phyloP scores from a whole-genome alignment of 2,329 filamentous ascomycete species.

The Clathrospora elynae region DNA sequence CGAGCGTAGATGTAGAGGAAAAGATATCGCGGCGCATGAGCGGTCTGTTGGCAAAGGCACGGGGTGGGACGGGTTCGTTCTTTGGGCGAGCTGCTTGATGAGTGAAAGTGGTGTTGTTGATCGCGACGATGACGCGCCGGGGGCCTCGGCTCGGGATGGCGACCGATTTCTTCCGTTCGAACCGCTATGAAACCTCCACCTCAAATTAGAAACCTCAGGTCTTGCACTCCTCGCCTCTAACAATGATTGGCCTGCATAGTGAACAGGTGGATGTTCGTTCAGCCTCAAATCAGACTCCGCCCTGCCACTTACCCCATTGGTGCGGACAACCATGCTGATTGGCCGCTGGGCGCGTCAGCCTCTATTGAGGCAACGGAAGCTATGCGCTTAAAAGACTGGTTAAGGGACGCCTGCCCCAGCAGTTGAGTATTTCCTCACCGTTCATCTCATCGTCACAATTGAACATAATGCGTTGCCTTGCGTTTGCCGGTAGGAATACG shows the following conservation, averaged over 20 bases:
- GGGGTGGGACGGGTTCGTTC: slow-evolving; percentile 18
- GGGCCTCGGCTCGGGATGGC: not conserved
- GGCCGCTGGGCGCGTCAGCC: slow-evolving; percentile 10
- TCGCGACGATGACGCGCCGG: slow-evolving; percentile 2
- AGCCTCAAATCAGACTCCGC: slow-evolving; percentile 1
- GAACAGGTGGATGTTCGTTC: not conserved
- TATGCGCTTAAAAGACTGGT: too few species aligned
- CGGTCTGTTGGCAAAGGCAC: slow-evolving; percentile 15
- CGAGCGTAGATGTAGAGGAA: slow-evolving; percentile 10
- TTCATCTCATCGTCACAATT: not conserved
- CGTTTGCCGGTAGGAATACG: slow-evolving; percentile 7
- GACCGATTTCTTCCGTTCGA: too few species aligned
- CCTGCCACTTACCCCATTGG: slow-evolving; percentile 6
- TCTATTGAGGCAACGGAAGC: slow-evolving; percentile 4
- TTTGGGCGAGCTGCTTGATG: slow-evolving; percentile 5
- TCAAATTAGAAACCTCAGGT: slow-evolving; percentile 2
- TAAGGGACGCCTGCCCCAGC: too few species aligned
- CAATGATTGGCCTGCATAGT: not conserved
- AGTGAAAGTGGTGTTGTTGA: not conserved
- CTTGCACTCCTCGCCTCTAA: not conserved
- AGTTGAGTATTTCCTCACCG: too few species aligned
- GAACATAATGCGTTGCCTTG: slow-evolving; percentile 10
- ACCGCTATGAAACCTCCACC: not conserved
- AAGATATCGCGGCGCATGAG: slow-evolving; percentile 15
- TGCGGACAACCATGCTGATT: slow-evolving; percentile 3